Conservation (phyloP, 306 rosid species). For the Morella rubra region DNA sequence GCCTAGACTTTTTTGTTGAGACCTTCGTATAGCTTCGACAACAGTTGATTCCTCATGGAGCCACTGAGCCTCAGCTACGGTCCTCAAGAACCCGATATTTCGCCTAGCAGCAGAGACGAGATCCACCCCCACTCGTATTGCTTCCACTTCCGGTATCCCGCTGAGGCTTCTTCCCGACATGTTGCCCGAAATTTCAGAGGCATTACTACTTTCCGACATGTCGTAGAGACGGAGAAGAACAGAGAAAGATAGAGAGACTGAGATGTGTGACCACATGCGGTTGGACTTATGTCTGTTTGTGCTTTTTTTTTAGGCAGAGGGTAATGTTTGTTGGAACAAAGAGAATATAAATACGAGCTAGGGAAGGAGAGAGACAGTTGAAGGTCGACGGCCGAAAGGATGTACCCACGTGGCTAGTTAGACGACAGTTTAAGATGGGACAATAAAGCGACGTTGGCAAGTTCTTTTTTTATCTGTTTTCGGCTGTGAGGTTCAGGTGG, state of each 20-base stretch:
- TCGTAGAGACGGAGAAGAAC: neutral
- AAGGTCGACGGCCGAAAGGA: neutral
- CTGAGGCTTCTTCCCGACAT: conserved; percentile 49
- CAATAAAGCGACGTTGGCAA: conserved; percentile 27
- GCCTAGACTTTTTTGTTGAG: neutral
- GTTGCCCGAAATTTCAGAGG: conserved; percentile 39
- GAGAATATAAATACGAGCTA: conserved; percentile 19
- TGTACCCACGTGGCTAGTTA: neutral
- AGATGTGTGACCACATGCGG: neutral
- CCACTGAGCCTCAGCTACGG: conserved; percentile 53
- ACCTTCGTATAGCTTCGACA: conserved; percentile 76
- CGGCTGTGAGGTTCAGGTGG: neutral
- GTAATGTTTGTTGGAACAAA: conserved; percentile 21
- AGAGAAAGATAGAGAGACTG: conserved; percentile 4
- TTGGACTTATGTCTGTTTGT: too few relatives aligned
- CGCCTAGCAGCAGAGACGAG: conserved; percentile 69
- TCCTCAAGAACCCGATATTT: conserved; percentile 52
- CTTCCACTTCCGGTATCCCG: conserved; percentile 47
- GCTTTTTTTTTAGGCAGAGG: neutral
- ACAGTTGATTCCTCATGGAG: conserved; percentile 51
- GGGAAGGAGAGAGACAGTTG: conserved; percentile 4
- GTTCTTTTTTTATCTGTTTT: neutral
- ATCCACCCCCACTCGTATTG: conserved; percentile 52
- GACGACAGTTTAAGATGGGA: conserved; percentile 22
- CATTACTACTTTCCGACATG: conserved; percentile 46